Conservation (phyloP, 805 yeast genomes). For the Candida coleopterorum region DNA sequence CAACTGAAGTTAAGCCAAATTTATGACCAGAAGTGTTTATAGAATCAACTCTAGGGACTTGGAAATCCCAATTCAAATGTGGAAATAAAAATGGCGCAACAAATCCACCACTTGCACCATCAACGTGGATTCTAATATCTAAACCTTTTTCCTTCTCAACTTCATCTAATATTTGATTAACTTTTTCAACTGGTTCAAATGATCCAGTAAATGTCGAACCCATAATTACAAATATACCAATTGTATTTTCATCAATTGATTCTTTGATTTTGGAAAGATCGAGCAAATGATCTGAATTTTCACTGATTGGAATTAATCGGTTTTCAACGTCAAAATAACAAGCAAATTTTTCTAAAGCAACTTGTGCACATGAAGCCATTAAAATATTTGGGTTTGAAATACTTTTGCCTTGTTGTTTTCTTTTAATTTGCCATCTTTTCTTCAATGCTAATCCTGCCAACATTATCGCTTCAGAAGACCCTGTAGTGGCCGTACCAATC, state of each 20-base stretch:
- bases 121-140: slow-evolving; percentile 82
- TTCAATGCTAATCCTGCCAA: slow-evolving; percentile 91
- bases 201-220: slow-evolving; percentile 95
- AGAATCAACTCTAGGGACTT: slow-evolving; percentile 68
- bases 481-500: slow-evolving; percentile 88
- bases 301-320: slow-evolving; percentile 63
- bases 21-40: slow-evolving; percentile 92
- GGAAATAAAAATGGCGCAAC: slow-evolving; percentile 83
- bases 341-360: slow-evolving; percentile 91
- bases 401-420: slow-evolving; percentile 56
- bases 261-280: slow-evolving; percentile 57
- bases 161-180: slow-evolving; percentile 62
- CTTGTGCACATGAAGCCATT: slow-evolving; percentile 93
- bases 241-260: slow-evolving; percentile 82
- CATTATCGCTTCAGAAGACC: slow-evolving; percentile 92
- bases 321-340: slow-evolving; percentile 90
- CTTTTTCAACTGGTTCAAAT: slow-evolving; percentile 68
- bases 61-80: slow-evolving; percentile 78
- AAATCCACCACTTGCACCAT: slow-evolving; percentile 90
- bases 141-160: slow-evolving; percentile 62
- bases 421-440: slow-evolving; percentile 75
- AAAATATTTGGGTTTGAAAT: slow-evolving; percentile 71
- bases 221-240: slow-evolving; percentile 81
- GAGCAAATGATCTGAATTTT: slow-evolving; percentile 57
- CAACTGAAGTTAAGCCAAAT: slow-evolving; percentile 86